Evolutionary conservation across 495 filamentous ascomycete genomes (phyloP), one percentile per base, ranked within the genome.

Genomic region (Xylaria cubensis): DNA sequence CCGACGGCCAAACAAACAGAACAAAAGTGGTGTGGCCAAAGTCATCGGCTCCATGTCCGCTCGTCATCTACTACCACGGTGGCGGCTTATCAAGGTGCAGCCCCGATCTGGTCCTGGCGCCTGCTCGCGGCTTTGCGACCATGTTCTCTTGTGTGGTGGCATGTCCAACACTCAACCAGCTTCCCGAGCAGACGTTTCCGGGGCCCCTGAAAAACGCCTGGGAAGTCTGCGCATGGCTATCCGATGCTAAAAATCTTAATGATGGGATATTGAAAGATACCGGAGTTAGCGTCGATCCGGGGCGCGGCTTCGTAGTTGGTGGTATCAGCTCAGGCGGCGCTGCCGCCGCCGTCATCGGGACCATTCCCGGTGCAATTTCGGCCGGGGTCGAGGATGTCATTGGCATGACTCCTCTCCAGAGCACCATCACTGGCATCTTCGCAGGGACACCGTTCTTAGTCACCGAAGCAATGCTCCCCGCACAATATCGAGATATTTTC

Each of bases 11-110:
- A 32, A 61, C 42, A 8, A 69, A 59, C 66, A 55, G 42, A 24
- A 69, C 66, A n/a, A 69, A 15, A 41, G 36, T 69, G 29, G 66
- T 69, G 34, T 69, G 66, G 50, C 66, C 66, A n/a, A 55, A 8
- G 7, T 44, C 50, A 50, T 69, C 66, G 9, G 9, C 42, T 44
- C 36, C 15, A 0, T 59, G 66, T 15, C 66, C 66, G n/a, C 51
- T 69, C 3, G 34, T 69, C 34, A 44, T 69, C 66, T 69, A 59
- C 50, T 69, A 41, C 66, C 66, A 69, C 51, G 66, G 66, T 12
- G 66, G 66, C 17, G 66, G 66, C 26, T 61, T 39, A 5, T 69
- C 66, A 32, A 21, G 42, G 0, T 58, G 50, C 10, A 59, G 29
- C 24, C 66, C 66, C 21, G 51, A 69, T 32, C 51, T 41, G 32